Conservation (phyloP, 768 basidiomycete species). For the Cystofilobasidium bisporidii region DNA sequence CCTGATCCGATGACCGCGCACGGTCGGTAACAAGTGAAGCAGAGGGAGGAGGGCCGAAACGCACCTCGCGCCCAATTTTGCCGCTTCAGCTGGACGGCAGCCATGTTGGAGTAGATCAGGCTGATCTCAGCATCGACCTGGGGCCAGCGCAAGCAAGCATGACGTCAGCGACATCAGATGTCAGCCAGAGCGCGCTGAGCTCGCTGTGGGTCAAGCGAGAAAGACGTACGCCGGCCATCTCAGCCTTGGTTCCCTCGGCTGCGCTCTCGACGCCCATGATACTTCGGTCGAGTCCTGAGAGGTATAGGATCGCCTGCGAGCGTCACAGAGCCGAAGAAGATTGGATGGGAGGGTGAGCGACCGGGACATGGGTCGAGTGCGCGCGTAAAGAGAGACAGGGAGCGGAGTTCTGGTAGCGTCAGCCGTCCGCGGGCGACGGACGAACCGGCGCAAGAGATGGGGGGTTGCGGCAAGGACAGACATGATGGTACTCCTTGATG, state of each 20-base stretch:
- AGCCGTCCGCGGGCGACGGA: neutral
- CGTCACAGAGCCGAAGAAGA: too few species aligned
- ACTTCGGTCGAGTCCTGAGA: slow-evolving; percentile 6
- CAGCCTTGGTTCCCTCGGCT: neutral
- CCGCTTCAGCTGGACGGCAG: slow-evolving; percentile 26
- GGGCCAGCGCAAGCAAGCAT: neutral
- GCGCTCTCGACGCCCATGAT: slow-evolving; percentile 1
- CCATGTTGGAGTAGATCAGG: slow-evolving; percentile 23
- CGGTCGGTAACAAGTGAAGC: neutral
- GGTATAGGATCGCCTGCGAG: neutral
- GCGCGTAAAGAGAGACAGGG: neutral
- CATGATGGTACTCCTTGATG: slow-evolving; percentile 17
- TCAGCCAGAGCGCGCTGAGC: neutral
- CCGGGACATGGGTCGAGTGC: neutral
- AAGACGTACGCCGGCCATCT: neutral
- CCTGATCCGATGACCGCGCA: neutral
- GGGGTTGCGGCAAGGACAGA: neutral
- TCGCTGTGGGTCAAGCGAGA: neutral
- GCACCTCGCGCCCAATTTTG: neutral
- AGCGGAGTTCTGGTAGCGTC: slow-evolving; percentile 2
- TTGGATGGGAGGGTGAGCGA: neutral
- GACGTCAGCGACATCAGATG: too few species aligned
- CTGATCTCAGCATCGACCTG: slow-evolving; percentile 19
- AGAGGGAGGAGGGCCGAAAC: neutral
- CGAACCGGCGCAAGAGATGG: too few species aligned